These are phyloP conservation scores for Ogataea methylovora DNA, from an alignment of 805 yeast genomes.

Conservation along the genomic window DNA sequence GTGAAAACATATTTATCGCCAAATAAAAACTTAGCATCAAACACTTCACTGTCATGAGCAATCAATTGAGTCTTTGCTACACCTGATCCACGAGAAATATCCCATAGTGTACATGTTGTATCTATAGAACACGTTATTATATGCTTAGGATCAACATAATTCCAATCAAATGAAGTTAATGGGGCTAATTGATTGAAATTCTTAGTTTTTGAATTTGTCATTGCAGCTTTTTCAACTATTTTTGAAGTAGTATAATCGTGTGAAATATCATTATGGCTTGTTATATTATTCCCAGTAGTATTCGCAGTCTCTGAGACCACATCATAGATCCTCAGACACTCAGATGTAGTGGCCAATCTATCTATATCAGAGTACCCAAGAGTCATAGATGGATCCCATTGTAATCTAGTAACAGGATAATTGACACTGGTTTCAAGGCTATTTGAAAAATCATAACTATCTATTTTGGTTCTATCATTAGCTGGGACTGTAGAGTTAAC, in stretches of 20 bases:
- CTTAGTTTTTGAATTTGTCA: conserved; percentile 34
- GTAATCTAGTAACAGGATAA: conserved; percentile 64
- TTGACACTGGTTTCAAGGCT: conserved; percentile 47
- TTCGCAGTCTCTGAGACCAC: conserved; percentile 8
- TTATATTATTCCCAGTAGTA: background rate
- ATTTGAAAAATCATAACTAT: conserved; percentile 35
- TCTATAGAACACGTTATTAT: conserved; percentile 85
- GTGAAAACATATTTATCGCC: conserved; percentile 74
- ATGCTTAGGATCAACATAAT: conserved; percentile 54
- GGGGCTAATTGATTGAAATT: conserved; percentile 67
- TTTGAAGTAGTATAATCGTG: conserved; percentile 3
- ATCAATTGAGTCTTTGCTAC: conserved; percentile 86
- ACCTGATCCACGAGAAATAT: conserved; percentile 51
- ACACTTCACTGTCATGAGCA: conserved; percentile 94
- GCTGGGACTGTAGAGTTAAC: conserved; percentile 8
- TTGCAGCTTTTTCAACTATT: conserved; percentile 31
- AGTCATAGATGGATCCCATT: conserved; percentile 57
- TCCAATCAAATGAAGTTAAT: conserved; percentile 93
- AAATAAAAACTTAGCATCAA: conserved; percentile 79
- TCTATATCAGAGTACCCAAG: conserved; percentile 22
- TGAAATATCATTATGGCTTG: background rate
- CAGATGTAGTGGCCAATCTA: conserved; percentile 63
- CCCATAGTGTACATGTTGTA: conserved; percentile 98
- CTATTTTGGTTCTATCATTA: conserved; percentile 12
- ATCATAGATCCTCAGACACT: conserved; percentile 51